Conservation (phyloP, 768 basidiomycete species). For the Melanogaster broomeanus region DNA sequence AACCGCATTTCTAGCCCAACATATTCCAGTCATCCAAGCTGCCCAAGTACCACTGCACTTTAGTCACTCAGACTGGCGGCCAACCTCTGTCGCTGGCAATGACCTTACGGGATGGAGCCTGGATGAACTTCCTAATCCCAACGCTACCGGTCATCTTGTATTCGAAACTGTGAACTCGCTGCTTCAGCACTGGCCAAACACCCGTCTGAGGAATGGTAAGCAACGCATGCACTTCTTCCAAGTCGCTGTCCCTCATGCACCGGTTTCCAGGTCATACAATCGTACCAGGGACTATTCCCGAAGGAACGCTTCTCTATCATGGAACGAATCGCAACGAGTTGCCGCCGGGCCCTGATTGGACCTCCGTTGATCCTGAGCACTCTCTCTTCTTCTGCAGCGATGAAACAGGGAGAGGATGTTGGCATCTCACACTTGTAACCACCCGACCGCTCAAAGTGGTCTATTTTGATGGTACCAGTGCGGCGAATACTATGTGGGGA, state of each 20-base stretch:
- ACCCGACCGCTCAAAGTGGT: slow-evolving; percentile 29
- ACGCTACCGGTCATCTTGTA: slow-evolving; percentile 34
- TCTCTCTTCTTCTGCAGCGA: slow-evolving; percentile 39
- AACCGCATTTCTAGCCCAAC: background rate
- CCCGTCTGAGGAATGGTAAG: slow-evolving; percentile 36
- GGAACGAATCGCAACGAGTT: slow-evolving; percentile 16
- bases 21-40: background rate
- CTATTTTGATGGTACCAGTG: slow-evolving; percentile 38
- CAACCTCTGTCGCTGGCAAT: background rate
- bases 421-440: slow-evolving; percentile 31
- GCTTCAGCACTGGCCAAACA: slow-evolving; percentile 42
- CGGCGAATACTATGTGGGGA: slow-evolving; percentile 31
- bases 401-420: slow-evolving; percentile 18
- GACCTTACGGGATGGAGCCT: slow-evolving; percentile 18
- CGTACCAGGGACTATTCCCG: slow-evolving; percentile 31
- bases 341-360: slow-evolving; percentile 31
- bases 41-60: slow-evolving; percentile 1
- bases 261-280: slow-evolving; percentile 29
- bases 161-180: slow-evolving; percentile 36
- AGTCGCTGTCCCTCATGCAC: background rate
- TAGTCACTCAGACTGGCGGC: background rate
- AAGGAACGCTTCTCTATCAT: slow-evolving; percentile 36
- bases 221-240: too few relatives aligned
- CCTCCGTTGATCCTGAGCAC: slow-evolving; percentile 32
- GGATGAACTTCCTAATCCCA: slow-evolving; percentile 19